Conservation (phyloP, 1,284 basidiomycete genomes). For the Puccinia hordei region DNA sequence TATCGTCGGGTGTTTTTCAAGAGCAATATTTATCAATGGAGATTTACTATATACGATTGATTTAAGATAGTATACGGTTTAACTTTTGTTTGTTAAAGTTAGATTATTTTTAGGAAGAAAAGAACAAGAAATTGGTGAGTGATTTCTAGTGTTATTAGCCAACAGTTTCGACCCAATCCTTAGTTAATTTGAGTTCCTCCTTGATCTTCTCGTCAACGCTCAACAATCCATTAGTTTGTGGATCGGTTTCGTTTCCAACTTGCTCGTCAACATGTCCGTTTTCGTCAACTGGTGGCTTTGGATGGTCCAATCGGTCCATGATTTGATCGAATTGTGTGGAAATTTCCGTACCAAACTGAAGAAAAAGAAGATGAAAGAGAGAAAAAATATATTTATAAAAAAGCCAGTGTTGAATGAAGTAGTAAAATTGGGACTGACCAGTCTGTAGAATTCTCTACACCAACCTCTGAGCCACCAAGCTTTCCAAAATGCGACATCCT, state of each 20-base stretch:
- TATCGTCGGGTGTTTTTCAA: too few relatives aligned
- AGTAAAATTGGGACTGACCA: conserved; percentile 64
- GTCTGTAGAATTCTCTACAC: conserved; percentile 79
- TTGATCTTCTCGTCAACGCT: conserved; percentile 6
- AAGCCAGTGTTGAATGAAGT: background rate
- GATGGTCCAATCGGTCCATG: background rate
- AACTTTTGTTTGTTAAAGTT: too few relatives aligned
- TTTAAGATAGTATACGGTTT: background rate
- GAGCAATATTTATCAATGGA: background rate
- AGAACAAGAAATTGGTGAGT: too few relatives aligned
- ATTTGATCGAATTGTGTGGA: conserved; percentile 28
- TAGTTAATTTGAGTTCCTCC: conserved; percentile 14
- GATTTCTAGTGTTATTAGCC: conserved; percentile 29
- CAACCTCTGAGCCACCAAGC: conserved; percentile 82
- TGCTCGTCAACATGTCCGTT: background rate
- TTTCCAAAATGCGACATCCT: conserved; percentile 64
- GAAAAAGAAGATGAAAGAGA: background rate
- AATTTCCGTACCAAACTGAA: conserved; percentile 36
- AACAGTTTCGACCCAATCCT: conserved; percentile 47
- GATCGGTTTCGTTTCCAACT: background rate
- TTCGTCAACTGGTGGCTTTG: background rate
- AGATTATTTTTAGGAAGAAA: too few relatives aligned
- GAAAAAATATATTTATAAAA: background rate
- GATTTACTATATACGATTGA: background rate
- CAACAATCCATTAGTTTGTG: background rate